A percentile compares a stretch with the other conserved stretches of the same genome.
These are phyloP conservation scores for Cymbidium sinense DNA, from an alignment of 106 monocot genomes.

Conservation along the genomic window DNA sequence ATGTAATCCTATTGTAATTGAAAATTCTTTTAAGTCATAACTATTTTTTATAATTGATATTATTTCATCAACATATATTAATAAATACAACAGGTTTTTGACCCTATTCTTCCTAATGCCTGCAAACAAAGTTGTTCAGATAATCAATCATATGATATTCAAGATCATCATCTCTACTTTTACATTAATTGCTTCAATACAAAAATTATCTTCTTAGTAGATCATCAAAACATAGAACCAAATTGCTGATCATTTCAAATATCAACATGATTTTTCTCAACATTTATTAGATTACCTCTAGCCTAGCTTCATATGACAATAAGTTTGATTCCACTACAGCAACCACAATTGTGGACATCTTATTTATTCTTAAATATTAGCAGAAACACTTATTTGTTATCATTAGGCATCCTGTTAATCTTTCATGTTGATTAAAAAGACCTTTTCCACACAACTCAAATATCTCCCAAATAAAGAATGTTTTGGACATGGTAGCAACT, in stretches of 20 bases:
- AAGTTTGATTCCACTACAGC: neutral
- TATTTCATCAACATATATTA: neutral
- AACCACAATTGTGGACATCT: neutral
- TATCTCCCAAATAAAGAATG: neutral
- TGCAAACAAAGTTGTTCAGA: neutral
- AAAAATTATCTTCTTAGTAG: neutral
- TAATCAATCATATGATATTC: neutral
- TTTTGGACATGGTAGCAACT: neutral
- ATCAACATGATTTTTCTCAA: neutral
- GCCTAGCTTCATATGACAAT: neutral
- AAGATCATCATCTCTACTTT: neutral
- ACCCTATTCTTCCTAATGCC: neutral
- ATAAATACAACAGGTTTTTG: neutral
- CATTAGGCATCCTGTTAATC: too few species aligned
- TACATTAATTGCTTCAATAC: neutral
- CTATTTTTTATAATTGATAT: neutral
- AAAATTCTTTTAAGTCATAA: neutral
- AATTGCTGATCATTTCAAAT: neutral
- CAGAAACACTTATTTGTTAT: too few species aligned
- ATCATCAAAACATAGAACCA: neutral
- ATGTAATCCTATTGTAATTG: neutral
- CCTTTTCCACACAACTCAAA: too few species aligned
- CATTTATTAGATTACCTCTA: neutral
- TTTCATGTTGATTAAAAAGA: too few species aligned
- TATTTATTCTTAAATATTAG: too few species aligned